These are phyloP conservation scores for Limnomonas spitsbergensis DNA, from an alignment of 139 green algal genomes.

Conservation along the genomic window DNA sequence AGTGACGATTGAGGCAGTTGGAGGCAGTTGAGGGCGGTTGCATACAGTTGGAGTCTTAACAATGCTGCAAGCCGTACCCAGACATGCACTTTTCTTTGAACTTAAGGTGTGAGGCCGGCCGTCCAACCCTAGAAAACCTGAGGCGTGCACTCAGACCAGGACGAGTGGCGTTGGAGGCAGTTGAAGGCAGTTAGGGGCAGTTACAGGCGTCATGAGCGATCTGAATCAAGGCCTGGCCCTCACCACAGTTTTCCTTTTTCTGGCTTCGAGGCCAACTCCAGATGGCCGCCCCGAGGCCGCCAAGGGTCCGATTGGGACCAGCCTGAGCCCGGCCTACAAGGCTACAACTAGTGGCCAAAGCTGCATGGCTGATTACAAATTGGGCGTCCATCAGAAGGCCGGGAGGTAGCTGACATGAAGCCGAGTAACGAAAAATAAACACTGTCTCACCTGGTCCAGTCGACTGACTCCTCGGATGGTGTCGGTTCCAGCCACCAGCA, in stretches of 20 bases:
- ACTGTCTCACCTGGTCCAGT: constrained; percentile 68
- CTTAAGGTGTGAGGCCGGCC: no score
- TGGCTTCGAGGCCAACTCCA: background rate
- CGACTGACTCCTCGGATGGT: constrained; percentile 73
- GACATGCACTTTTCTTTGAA: no score
- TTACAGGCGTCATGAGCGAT: no score
- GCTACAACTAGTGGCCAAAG: background rate
- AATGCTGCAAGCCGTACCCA: background rate
- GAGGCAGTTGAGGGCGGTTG: no score
- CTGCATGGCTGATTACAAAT: background rate
- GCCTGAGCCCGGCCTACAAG: background rate
- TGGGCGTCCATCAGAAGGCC: background rate
- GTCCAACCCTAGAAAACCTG: no score
- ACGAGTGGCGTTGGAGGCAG: no score
- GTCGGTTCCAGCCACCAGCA: constrained; percentile 71
- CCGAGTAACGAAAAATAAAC: background rate
- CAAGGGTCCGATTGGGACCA: background rate
- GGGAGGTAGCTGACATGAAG: background rate
- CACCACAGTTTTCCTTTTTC: no score
- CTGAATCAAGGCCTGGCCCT: no score
- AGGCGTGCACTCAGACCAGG: no score
- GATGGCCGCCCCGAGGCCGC: background rate
- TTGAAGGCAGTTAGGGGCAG: no score
- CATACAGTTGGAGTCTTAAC: background rate
- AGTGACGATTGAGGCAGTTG: background rate